Evolutionary conservation across 768 basidiomycete species (phyloP), one percentile per base, ranked within the genome.

Genomic region (Serendipita sp.): DNA sequence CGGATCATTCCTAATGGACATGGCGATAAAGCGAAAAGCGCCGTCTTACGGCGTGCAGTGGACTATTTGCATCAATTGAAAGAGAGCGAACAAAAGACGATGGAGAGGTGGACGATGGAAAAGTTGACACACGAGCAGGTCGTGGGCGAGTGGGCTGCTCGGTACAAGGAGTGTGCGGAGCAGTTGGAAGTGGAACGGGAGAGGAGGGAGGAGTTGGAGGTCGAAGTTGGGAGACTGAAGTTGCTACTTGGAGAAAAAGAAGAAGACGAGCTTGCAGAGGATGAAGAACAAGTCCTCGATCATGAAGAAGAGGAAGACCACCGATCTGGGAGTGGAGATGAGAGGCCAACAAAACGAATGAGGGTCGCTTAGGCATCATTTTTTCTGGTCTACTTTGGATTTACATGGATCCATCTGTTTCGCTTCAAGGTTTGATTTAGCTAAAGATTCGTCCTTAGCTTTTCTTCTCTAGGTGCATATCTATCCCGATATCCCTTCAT

Each of bases 51-150:
- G 2, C 87, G 88, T 38, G 92, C 93, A 1, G 92, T 92, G 44
- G 84, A 89, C 69, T 94, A 97, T 73, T 92, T 98, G 71, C 85
- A 88, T 68, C 88, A 92, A 68, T 80, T 97, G 58, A 90, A 92
- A 70, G 89, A 90, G 73, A 90, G 90, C 73, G 90, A 93, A 71
- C 88, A 88, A 15, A 82, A 86, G 30, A 93, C 92, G 68, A 91
- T 92, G 66, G 89, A 94, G 71, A 90, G 89, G 71, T 94, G 92
- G 92, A 92, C 91, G 3, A 78, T 95, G 45, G 92, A 95, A 76
- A 92, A 92, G 75, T 72, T 92, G 38, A 76, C 94, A 63, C 92
- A 89, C 86, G 92, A 93, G 70, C 91, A 92, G 74, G 89, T 45
- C 3, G 47, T 64, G 88, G 2, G 89, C 90, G 89, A 87, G 86